Base-by-base conservation (phyloP, 2,329 filamentous ascomycete species). In the Ophiostoma sp. region DNA sequence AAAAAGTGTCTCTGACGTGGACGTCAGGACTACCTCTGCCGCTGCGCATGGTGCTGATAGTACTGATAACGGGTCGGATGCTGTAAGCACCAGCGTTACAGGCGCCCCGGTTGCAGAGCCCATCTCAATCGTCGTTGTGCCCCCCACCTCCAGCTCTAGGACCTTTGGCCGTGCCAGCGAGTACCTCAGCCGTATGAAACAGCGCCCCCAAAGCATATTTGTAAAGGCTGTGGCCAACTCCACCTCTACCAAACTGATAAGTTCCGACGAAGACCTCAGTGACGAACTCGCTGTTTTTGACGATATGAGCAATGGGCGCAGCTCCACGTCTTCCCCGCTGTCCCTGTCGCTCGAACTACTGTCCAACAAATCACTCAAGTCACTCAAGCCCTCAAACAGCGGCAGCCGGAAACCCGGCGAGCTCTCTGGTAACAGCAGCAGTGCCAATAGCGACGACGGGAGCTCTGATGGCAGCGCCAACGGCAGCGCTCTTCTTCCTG, bases 111-210 rank as follows among this genome's bases (percentile, higher is more conserved):
- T 60, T 57, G 54, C 60, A 11, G 70, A 48, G 67, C 23, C 41
- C 44, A 48, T 68, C n/a, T 52, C 69, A 39, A 54, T 39, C n/a
- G 31, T 66, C 31, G 27, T 68, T 15, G 48, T 69, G 13, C 39
- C 72, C 23, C 68, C 57, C 3, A 33, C 70, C 33, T 54, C 78
- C 72, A 76, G 76, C 31, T 77, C 80, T 36, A 80, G 79, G 57
- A 77, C 80, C 1, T 76, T 83, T 67, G 80, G 78, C 68, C 81
- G 82, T 67, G 81, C 84, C 67, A 82, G 79, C 72, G 78, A 78
- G 57, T 86, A 85, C 75, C 78, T 87, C 68, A 82, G 80, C 71
- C 86, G 80, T 76, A 83, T 86, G 72, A 85, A 84, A 75, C 80
- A 82, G 69, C 79, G 79, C 36, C 81, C 83, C 64, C 79, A 80